Evolutionary conservation across 768 basidiomycete genomes (phyloP), one percentile per base, ranked within the genome.

Genomic region (Zangia roseola): DNA sequence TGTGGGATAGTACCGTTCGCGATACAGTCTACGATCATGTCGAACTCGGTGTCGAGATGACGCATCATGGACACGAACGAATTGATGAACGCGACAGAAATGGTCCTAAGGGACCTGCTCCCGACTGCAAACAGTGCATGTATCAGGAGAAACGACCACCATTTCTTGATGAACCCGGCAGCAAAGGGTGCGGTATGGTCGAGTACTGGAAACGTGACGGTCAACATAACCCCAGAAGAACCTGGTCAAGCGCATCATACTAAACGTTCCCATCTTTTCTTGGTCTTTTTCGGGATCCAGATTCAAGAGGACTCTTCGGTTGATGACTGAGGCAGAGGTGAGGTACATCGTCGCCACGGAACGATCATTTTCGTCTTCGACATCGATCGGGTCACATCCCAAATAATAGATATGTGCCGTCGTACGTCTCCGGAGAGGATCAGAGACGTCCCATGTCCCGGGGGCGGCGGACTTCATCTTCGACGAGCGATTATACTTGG

Each of bases 11-110:
- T 40, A 13, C 55, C 55, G 3, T 43, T 45, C 13, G 35, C 50
- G 31, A 57, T 36, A 24, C 55, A 57, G 19, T 57, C 45, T 9
- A 57, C 36, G 10, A 57, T 9, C 31, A 43, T 20, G 19, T 53
- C 45, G 17, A 53, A 57, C 26, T 52, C 31, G 6, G 14, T n/a
- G 20, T 56, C 55, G 8, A 56, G 17, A 20, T 41, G 13, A 9
- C 40, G 40, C 16, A 57, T 53, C 43, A 53, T 36, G 17, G 56
- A 54, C 31, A 56, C 36, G 14, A 57, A 48, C 6, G 55, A 48
- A 23, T 16, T 45, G 26, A 53, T 38, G 43, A 57, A 57, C 10
- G 17, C 21, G 40, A 31, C 37, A n/a, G 2, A 2, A 21, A 57
- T 54, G 4, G 20, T 17, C 37, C 50, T 48, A 13, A 58, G 28